These are phyloP conservation scores for Gynostemma pentaphyllum DNA, from an alignment of 306 rosid species.

Conservation along the genomic window DNA sequence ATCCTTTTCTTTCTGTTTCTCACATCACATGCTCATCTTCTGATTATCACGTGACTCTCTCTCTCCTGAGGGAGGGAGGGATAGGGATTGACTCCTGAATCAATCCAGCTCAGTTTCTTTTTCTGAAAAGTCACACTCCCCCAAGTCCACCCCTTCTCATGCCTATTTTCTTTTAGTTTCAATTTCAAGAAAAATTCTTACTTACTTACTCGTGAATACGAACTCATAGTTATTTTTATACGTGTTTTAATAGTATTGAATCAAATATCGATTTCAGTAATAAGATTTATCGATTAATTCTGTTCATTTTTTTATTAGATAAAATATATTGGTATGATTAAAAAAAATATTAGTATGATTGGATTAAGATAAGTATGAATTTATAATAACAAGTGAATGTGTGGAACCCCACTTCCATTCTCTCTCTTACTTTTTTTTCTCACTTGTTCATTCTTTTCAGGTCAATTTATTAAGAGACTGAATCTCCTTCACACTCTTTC, in stretches of 20 bases:
- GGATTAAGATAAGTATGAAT: no score
- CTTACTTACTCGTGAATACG: no score
- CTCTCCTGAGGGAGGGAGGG: no score
- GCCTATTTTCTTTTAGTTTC: background rate
- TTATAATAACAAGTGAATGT: no score
- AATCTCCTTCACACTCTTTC: background rate
- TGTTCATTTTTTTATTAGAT: no score
- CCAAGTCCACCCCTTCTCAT: constrained; percentile 10
- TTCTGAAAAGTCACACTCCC: constrained; percentile 8
- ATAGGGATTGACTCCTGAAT: background rate
- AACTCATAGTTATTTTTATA: no score
- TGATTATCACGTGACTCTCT: constrained; percentile 7
- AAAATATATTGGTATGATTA: no score
- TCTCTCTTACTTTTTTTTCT: background rate
- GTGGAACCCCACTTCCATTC: background rate
- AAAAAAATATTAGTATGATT: no score
- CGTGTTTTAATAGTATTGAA: no score
- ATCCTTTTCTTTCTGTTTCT: background rate
- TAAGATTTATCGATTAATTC: no score
- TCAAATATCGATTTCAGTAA: no score
- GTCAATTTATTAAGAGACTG: background rate
- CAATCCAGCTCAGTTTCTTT: background rate
- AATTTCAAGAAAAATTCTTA: no score
- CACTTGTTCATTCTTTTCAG: background rate
- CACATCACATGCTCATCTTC: constrained; percentile 2